Base-by-base conservation (phyloP, 139 green algal genomes). In the Eudorina sp. region DNA sequence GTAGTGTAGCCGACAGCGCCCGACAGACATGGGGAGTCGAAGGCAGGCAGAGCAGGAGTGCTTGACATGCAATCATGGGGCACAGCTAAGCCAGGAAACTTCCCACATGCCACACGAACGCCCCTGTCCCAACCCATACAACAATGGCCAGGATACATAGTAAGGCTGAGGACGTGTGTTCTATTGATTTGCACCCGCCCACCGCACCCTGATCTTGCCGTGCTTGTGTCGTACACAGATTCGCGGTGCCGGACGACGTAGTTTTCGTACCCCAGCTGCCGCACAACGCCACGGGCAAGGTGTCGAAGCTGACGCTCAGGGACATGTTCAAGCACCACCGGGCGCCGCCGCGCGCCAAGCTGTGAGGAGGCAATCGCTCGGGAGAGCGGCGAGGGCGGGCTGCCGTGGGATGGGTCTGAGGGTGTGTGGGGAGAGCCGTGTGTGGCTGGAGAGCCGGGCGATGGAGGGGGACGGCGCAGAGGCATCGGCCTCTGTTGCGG, bases 271-370 rank as follows among this genome's bases (percentile, higher is more conserved):
- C 90, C 5, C 94, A 96, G 74, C 94, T 98, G 41, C 95, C 95
- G 18, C 94, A 97, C 89, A 97, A 95, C 53, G 94, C 94, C 27
- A 95, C 95, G 16, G 95, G 95, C 53, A 97, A 97, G 66, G 94
- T 97, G 73, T 94, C 89, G 53, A 97, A 97, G 86, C 89, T 96
- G 7, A 88, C 90, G 4, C 91, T 97, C 87, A 81, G 95, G 25
- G 62, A 95, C 68, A 90, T 94, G 89, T 94, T 96, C 48, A 85
- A 90, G 11, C 43, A 78, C n/a, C 79, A 91, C 69, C 85, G 78
- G 74, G 40, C 58, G 9, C 73, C 88, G 25, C 43, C 51, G n/a
- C 46, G 75, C 19, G n/a, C 76, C 36, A 80, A 66, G 62, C 38
- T 90, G 75, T 90, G 16, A 75, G 51, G 69, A 66, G 29, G 29